phyloP scores from a whole-genome alignment of 140 eudicot species.

The Artemisia princeps region DNA sequence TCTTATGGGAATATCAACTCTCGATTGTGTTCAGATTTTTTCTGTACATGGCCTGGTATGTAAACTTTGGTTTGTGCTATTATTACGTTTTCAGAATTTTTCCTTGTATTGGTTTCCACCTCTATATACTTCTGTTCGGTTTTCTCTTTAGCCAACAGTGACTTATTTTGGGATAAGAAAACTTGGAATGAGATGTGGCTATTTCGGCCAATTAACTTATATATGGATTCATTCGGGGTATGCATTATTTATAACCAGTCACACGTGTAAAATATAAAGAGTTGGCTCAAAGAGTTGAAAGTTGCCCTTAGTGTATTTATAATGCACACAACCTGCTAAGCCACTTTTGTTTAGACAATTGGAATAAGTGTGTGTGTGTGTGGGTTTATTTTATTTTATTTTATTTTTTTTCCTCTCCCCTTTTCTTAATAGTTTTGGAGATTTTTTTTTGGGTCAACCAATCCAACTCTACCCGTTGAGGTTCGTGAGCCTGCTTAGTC shows the following conservation, averaged over 20 bases:
- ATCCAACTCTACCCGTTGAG: too few species aligned
- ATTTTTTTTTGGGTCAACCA: too few species aligned
- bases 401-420: too few species aligned
- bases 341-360: not conserved
- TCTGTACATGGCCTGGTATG: slow-evolving; percentile 92
- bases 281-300: too few species aligned
- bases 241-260: not conserved
- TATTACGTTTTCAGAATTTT: not conserved
- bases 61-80: slow-evolving; percentile 17
- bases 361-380: too few species aligned
- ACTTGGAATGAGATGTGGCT: not conserved
- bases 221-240: not conserved
- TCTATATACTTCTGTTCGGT: not conserved
- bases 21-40: slow-evolving; percentile 76
- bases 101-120: not conserved
- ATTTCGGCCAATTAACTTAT: not conserved
- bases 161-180: not conserved
- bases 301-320: not conserved
- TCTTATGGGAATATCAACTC: slow-evolving; percentile 67
- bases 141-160: slow-evolving; percentile 2
- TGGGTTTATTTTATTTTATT: too few species aligned
- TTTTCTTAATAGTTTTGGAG: too few species aligned
- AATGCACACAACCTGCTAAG: not conserved
- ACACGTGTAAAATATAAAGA: not conserved
- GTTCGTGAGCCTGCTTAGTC: too few species aligned